Evolutionary conservation across 106 monocot genomes (phyloP), one percentile per base, ranked within the genome.

Genomic region (Acanthochlamys bracteata): DNA sequence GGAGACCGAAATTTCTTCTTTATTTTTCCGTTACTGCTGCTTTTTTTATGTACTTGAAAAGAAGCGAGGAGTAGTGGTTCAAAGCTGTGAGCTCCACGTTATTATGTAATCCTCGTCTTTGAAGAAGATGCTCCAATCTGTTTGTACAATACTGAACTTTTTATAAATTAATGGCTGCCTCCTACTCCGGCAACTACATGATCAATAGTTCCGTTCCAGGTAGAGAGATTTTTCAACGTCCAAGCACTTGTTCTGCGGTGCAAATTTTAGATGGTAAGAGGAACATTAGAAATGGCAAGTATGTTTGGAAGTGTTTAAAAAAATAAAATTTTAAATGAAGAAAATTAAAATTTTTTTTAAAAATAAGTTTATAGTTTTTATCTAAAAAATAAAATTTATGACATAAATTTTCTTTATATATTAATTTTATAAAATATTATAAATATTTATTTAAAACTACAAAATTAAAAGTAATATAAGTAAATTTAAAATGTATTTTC

Each of bases 61-160:
- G 88, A 22, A 92, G 88, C 0, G 78, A 88, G 0, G 98, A 89
- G 49, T 98, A 89, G 49, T 98, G 88, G 74, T 92, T 89, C 73
- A 83, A 86, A 0, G 98, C 88, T 1, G 98, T 98, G 8, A 98
- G 70, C 70, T 98, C 92, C 0, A 83, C 98, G 45, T 92, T 92
- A 0, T 92, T 92, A n/a, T n/a, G 46, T 47, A 92, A 41, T 88
- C 91, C 4, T 49, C 43, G 62, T 98, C 98, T 57, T 76, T 68
- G 46, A 72, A 80, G 46, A 72, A 80, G 14, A 98, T 33, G 49
- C 85, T 88, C 92, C 98, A 92, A 4, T 49, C 12, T 20, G 98
- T 82, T 60, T 77, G 19, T 0, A 75, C 10, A 15, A 16, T 52
- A 15, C 73, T 73, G 74, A 92, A 98, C 7, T 75, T 61, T 0